Percentiles rank a stretch among this genome's conserved stretches.
phyloP scores from a whole-genome alignment of 1,284 basidiomycete genomes.

The Golubevia pallescens region DNA sequence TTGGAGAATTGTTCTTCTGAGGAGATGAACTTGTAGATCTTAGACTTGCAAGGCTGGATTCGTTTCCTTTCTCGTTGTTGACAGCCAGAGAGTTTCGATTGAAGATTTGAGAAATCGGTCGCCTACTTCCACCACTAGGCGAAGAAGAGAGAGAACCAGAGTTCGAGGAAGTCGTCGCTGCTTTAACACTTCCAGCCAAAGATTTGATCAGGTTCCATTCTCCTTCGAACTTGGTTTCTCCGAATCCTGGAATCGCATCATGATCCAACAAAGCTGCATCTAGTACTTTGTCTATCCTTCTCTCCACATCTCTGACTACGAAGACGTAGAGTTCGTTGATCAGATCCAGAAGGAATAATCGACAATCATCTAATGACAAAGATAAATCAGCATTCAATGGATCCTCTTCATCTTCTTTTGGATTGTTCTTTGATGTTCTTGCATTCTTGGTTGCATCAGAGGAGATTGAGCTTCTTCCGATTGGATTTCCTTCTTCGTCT shows the following conservation, averaged over 20 bases:
- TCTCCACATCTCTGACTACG: slow-evolving; percentile 88
- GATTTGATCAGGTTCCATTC: slow-evolving; percentile 72
- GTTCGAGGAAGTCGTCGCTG: slow-evolving; percentile 8
- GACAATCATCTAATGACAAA: slow-evolving; percentile 25
- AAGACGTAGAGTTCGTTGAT: slow-evolving; percentile 96
- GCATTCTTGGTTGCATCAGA: too few species aligned
- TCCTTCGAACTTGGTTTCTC: slow-evolving; percentile 87
- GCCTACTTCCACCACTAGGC: slow-evolving; percentile 12
- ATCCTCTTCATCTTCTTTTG: too few species aligned
- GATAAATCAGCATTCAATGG: slow-evolving; percentile 14
- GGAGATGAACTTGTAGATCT: slow-evolving; percentile 13
- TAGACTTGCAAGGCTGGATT: background rate
- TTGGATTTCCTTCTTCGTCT: too few species aligned
- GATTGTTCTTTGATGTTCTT: too few species aligned
- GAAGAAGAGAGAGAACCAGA: slow-evolving; percentile 12
- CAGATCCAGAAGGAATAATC: slow-evolving; percentile 66
- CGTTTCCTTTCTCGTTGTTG: background rate
- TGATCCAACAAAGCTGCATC: slow-evolving; percentile 85
- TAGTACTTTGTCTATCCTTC: slow-evolving; percentile 83
- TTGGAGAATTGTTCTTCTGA: background rate
- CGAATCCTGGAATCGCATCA: slow-evolving; percentile 76
- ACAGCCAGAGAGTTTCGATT: background rate
- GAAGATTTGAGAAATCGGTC: slow-evolving; percentile 41
- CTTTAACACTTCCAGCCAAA: slow-evolving; percentile 46
- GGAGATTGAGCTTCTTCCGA: too few species aligned